phyloP scores from a whole-genome alignment of 139 green algal genomes.

The Yamagishiella unicocca region DNA sequence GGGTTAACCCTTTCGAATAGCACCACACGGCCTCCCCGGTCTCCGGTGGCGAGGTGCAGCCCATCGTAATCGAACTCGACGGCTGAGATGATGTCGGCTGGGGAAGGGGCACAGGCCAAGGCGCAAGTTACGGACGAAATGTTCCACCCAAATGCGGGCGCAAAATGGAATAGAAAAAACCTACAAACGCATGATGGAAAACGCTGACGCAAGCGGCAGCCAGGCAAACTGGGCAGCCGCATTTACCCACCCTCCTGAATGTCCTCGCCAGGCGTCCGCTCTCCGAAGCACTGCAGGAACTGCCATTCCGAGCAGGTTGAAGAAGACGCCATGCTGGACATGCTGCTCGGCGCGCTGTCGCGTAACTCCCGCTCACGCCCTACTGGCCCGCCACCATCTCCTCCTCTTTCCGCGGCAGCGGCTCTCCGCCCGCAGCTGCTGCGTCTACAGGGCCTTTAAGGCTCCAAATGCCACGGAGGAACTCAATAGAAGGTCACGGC shows the following conservation, averaged over 20 bases:
- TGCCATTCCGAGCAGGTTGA: conserved; percentile 80
- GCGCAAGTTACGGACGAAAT: too few species aligned
- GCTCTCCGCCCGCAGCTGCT: conserved; percentile 16
- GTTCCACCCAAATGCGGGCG: too few species aligned
- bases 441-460: not conserved
- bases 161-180: too few species aligned
- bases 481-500: not conserved
- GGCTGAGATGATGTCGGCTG: conserved; percentile 99
- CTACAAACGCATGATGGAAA: not conserved
- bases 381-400: conserved; percentile 10
- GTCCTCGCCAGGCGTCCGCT: conserved; percentile 93
- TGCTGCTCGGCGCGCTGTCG: not conserved
- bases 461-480: not conserved
- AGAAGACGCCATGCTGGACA: conserved; percentile 27
- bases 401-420: conserved; percentile 4
- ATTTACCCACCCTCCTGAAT: conserved; percentile 91
- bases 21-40: conserved; percentile 96
- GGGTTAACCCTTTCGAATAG: conserved; percentile 92
- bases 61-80: conserved; percentile 97
- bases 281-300: conserved; percentile 98
- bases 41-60: conserved; percentile 95
- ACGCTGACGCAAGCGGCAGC: not conserved
- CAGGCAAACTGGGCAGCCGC: not conserved
- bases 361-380: not conserved
- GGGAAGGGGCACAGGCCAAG: conserved; percentile 42